phyloP scores from a whole-genome alignment of 371 early-diverging fungal genomes.

The Mucor irregularis region DNA sequence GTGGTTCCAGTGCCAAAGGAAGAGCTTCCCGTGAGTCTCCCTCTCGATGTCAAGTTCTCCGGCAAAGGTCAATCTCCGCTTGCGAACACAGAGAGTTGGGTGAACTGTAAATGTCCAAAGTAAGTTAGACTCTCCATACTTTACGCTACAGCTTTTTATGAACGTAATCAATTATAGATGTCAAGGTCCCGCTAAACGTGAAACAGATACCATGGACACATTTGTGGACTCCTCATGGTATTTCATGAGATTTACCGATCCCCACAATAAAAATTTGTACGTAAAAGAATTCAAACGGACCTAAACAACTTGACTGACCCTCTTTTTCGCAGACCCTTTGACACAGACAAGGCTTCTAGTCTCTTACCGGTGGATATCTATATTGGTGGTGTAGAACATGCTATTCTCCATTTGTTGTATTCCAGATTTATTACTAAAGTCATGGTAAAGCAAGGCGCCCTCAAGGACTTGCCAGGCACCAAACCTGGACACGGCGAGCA shows the following conservation, averaged over 20 bases:
- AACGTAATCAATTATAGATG: constrained; percentile 48
- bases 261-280: constrained; percentile 62
- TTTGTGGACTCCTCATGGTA: constrained; percentile 98
- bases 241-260: constrained; percentile 82
- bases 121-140: constrained; percentile 26
- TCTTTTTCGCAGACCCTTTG: constrained; percentile 55
- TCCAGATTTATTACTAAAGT: constrained; percentile 91
- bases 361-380: constrained; percentile 89
- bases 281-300: not conserved
- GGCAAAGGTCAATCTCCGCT: constrained; percentile 79
- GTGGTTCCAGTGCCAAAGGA: constrained; percentile 82
- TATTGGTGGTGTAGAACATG: constrained; percentile 94
- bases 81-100: constrained; percentile 60
- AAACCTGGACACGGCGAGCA: constrained; percentile 72
- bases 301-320: not conserved
- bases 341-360: constrained; percentile 54
- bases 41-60: constrained; percentile 61
- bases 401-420: constrained; percentile 93
- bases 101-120: constrained; percentile 76
- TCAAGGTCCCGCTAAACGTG: constrained; percentile 72
- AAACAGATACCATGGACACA: constrained; percentile 95
- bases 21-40: constrained; percentile 82
- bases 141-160: too few species aligned
- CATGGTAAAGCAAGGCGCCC: constrained; percentile 58
- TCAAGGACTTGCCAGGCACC: constrained; percentile 30